phyloP scores from a whole-genome alignment of 805 yeast species.

The Candida bentonensis region DNA sequence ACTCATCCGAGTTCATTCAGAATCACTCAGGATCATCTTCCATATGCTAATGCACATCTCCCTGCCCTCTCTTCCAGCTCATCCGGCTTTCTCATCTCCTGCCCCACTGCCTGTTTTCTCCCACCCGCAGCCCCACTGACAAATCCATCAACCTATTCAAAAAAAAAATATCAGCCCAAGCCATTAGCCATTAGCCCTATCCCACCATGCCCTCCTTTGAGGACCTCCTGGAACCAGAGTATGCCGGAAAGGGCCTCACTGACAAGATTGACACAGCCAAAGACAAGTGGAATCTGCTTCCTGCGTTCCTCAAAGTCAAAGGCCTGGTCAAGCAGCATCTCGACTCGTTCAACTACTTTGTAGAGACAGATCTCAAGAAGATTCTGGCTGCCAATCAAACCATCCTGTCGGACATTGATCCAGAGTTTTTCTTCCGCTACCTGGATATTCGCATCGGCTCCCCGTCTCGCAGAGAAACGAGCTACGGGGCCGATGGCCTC shows the following conservation, averaged over 20 bases:
- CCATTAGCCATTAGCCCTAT: too few species aligned
- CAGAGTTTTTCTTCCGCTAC: slow-evolving; percentile 87
- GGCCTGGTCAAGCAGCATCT: slow-evolving; percentile 95
- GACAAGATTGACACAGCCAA: slow-evolving; percentile 85
- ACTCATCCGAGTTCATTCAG: too few species aligned
- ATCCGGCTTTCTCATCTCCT: too few species aligned
- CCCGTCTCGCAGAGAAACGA: slow-evolving; percentile 26
- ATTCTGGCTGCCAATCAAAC: slow-evolving; percentile 83
- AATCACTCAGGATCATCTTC: too few species aligned
- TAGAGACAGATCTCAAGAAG: slow-evolving; percentile 83
- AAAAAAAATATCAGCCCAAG: too few species aligned
- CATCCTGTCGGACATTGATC: slow-evolving; percentile 89
- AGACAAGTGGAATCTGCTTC: slow-evolving; percentile 93
- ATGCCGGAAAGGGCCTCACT: slow-evolving; percentile 72
- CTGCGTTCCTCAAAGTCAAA: slow-evolving; percentile 90
- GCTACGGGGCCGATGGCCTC: slow-evolving; percentile 15
- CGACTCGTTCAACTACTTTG: slow-evolving; percentile 95
- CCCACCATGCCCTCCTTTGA: slow-evolving; percentile 27
- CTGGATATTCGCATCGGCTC: slow-evolving; percentile 81
- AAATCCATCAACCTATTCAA: too few species aligned
- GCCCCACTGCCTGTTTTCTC: too few species aligned
- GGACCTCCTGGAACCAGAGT: slow-evolving; percentile 65
- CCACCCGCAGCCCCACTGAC: too few species aligned
- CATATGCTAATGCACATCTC: too few species aligned
- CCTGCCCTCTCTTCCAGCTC: too few species aligned